Percentiles rank a stretch among this genome's conserved stretches.
Evolutionary conservation across 176 grass and related monocot genomes (phyloP).

Genomic region (Oryza meridionalis): DNA sequence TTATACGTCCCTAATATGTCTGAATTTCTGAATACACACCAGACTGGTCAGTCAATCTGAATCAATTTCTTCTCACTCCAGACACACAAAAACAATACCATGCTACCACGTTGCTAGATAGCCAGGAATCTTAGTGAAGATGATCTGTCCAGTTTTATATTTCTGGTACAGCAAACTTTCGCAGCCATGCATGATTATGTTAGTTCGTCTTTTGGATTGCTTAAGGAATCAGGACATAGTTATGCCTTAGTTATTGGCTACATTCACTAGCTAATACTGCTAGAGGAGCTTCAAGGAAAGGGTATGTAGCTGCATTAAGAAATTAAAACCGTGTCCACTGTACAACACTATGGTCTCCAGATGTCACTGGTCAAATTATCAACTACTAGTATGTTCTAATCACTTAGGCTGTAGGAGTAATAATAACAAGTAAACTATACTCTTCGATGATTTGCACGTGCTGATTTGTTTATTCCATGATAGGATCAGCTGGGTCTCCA

Average conservation of each 20-base stretch:
- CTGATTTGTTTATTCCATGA: not conserved
- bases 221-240: not conserved
- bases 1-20: conserved; percentile 4
- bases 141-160: not conserved
- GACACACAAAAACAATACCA: not conserved
- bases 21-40: not conserved
- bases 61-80: not conserved
- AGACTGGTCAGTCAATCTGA: conserved; percentile 6
- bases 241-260: not conserved
- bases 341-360: not conserved
- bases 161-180: not conserved
- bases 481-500: not conserved
- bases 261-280: not conserved
- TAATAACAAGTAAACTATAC: not conserved
- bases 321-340: not conserved
- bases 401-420: too few species aligned
- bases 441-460: not conserved
- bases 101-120: not conserved
- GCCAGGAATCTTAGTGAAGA: not conserved
- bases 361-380: not conserved
- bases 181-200: not conserved
- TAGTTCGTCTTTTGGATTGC: not conserved
- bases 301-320: not conserved
- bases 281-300: not conserved
- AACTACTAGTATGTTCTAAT: not conserved